Base-by-base conservation (phyloP, 805 yeast species). In the Cephaloascus albidus region DNA sequence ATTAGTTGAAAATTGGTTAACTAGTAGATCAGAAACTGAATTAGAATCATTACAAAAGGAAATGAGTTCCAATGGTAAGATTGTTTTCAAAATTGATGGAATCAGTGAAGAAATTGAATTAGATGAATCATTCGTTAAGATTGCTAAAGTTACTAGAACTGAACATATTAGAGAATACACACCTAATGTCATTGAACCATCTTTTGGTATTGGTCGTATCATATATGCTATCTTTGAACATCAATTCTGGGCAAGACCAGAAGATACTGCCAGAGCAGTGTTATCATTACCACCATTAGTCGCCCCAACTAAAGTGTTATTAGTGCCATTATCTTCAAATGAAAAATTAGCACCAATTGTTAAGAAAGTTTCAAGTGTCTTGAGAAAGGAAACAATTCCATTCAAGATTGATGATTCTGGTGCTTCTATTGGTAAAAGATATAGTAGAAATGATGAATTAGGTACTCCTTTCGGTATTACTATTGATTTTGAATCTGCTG, bases 381-480 rank as follows among this genome's bases (percentile, higher is more conserved):
- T 93, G 59, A 87, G 93, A 64, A 65, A 70, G 46, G 79, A 77
- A 45, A 90, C 88, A 61, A 80, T 93, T 52, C 90, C 97, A 49
- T 86, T 89, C 74, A 90, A 89, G 74, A 81, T 90, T 43, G 98
- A 93, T 61, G 97, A 90, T 62, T 87, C 97, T 8, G 85, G 95
- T 50, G 97, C 96, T 17, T 85, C 97, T 26, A 93, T 90, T 54
- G 98, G 98, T 68, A 86, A 89, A 71, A 83, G 98, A 69, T 90
- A 90, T 56, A 88, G 98, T 47, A 85, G 98, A 71, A 90, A 90
- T 63, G 98, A 90, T 65, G 98, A 90, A 70, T 75, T 90, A 57
- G 98, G 98, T 64, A 93, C 97, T 40, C 98, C 98, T 52, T 93
- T 93, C 60, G 98, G 98, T 61, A 78, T 90, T 64, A 90, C 98